Percentiles rank a stretch among this genome's conserved stretches.
phyloP scores from a whole-genome alignment of 257 asterid species.

The Leonotis leonurus region DNA sequence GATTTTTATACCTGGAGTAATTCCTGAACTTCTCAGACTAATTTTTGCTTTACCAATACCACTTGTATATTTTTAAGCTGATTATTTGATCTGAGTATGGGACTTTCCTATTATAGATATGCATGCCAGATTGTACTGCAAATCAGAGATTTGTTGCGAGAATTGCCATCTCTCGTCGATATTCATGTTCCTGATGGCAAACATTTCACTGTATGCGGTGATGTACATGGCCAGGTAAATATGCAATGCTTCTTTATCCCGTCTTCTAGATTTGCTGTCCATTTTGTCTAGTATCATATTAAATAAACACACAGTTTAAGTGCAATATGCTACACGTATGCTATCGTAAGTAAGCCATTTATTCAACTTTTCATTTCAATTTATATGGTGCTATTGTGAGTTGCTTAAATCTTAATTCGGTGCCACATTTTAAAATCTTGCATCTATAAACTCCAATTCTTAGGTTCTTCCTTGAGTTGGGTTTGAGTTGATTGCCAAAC shows the following conservation, averaged over 20 bases:
- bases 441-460: background rate
- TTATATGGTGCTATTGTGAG: background rate
- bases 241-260: background rate
- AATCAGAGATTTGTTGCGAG: slow-evolving; percentile 60
- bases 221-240: slow-evolving; percentile 99
- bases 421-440: background rate
- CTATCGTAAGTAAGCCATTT: background rate
- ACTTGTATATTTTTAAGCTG: background rate
- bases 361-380: slow-evolving; percentile 2
- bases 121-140: slow-evolving; percentile 92
- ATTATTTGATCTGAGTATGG: slow-evolving; percentile 1
- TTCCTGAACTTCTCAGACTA: background rate
- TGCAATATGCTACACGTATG: slow-evolving; percentile 6
- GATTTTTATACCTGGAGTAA: background rate
- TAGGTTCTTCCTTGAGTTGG: slow-evolving; percentile 3
- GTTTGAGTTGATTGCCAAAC: slow-evolving; percentile 6
- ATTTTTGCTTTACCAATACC: background rate
- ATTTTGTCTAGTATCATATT: slow-evolving; percentile 1
- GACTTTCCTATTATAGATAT: slow-evolving; percentile 39
- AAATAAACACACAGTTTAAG: background rate
- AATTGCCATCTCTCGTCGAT: slow-evolving; percentile 94
- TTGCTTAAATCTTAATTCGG: background rate
- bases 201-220: slow-evolving; percentile 96
- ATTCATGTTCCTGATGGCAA: slow-evolving; percentile 75
- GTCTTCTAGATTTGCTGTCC: background rate